These are phyloP conservation scores for Suillus lakei DNA, from an alignment of 768 basidiomycete species.

Conservation along the genomic window DNA sequence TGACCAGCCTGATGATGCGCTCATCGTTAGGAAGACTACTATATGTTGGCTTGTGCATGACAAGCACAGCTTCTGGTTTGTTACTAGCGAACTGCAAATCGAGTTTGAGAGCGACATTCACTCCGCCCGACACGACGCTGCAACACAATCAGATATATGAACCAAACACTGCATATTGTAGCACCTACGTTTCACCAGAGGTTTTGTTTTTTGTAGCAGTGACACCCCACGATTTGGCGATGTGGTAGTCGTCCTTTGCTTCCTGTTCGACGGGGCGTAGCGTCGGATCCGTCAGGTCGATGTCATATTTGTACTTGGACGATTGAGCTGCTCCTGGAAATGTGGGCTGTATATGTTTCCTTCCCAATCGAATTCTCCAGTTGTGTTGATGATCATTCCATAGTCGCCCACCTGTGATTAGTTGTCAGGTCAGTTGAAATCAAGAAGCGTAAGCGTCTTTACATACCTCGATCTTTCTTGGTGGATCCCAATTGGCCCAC, in stretches of 20 bases:
- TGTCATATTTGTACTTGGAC: background rate
- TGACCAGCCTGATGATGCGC: background rate
- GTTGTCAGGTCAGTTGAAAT: background rate
- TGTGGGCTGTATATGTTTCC: too few species aligned
- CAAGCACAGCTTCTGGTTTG: slow-evolving; percentile 35
- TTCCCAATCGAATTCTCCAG: too few species aligned
- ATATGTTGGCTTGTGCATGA: slow-evolving; percentile 35
- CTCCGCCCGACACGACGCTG: slow-evolving; percentile 26
- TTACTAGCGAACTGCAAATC: slow-evolving; percentile 38
- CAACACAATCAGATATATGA: background rate
- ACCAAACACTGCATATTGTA: background rate
- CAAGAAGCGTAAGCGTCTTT: background rate
- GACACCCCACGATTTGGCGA: slow-evolving; percentile 30
- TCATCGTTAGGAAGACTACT: slow-evolving; percentile 17
- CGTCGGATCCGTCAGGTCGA: background rate
- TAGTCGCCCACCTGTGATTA: slow-evolving; percentile 35
- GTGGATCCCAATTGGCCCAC: slow-evolving; percentile 46
- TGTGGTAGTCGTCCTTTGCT: slow-evolving; percentile 22
- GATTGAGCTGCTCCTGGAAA: background rate
- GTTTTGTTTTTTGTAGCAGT: slow-evolving; percentile 10
- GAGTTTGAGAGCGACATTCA: slow-evolving; percentile 34
- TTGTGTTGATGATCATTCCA: too few species aligned
- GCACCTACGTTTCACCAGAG: slow-evolving; percentile 25
- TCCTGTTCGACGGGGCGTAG: slow-evolving; percentile 19
- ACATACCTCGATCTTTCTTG: slow-evolving; percentile 34